These are phyloP conservation scores for Arxiozyma bovina DNA, from an alignment of 1,139 yeast genomes.

Conservation along the genomic window DNA sequence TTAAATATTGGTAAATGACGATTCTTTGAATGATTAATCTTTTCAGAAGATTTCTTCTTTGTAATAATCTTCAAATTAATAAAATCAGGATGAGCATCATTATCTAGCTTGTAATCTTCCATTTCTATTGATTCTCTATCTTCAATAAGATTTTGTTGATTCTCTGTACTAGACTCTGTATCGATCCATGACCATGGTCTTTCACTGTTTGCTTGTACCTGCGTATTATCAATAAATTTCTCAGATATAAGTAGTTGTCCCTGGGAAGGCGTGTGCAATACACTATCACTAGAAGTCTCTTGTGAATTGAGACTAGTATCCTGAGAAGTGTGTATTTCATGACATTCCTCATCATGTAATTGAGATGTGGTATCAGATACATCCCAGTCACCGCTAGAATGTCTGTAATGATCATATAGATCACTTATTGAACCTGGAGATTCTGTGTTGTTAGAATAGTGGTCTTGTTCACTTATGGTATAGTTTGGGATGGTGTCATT, in stretches of 20 bases:
- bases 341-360: not conserved
- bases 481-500: not conserved
- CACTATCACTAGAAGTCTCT: constrained; percentile 11
- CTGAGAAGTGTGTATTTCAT: constrained; percentile 5
- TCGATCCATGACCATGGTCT: constrained; percentile 5
- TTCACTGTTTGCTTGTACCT: not conserved
- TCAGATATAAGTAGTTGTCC: constrained; percentile 6
- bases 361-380: constrained; percentile 8
- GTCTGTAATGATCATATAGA: constrained; percentile 25
- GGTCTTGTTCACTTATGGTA: not conserved
- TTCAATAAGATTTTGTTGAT: not conserved
- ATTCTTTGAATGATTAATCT: constrained; percentile 22
- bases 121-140: not conserved
- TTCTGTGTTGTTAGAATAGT: not conserved
- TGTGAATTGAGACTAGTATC: constrained; percentile 12
- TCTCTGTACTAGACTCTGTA: not conserved
- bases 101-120: not conserved
- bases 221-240: not conserved
- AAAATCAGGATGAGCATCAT: constrained; percentile 6
- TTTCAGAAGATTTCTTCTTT: constrained; percentile 8
- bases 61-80: constrained; percentile 9
- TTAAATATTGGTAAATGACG: constrained; percentile 18
- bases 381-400: constrained; percentile 16
- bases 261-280: constrained; percentile 6
- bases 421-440: constrained; percentile 14